phyloP scores from a whole-genome alignment of 257 asterid genomes.

The Marsdenia floribunda region DNA sequence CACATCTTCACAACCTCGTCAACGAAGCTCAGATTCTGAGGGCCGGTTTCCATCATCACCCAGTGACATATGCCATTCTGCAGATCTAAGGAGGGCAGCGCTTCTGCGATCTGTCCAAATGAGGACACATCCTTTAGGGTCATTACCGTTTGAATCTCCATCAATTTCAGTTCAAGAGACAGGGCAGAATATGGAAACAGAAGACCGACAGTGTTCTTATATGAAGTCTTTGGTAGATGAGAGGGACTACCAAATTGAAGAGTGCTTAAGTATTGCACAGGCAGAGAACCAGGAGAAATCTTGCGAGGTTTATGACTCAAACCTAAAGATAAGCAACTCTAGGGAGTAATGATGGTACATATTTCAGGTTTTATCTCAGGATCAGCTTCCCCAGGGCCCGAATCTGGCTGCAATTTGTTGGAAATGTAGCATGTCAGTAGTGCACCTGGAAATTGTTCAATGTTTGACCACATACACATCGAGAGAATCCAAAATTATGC shows the following conservation, averaged over 20 bases:
- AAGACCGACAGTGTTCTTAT: conserved; percentile 53
- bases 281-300: conserved; percentile 39
- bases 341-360: not conserved
- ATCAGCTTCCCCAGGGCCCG: not conserved
- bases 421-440: not conserved
- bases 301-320: conserved; percentile 30
- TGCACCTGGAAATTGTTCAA: not conserved
- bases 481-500: not conserved
- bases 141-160: conserved; percentile 42
- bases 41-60: conserved; percentile 96
- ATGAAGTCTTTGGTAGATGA: conserved; percentile 53
- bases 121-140: conserved; percentile 67
- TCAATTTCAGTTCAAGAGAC: conserved; percentile 48
- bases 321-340: conserved; percentile 35
- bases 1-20: conserved; percentile 59
- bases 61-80: conserved; percentile 96
- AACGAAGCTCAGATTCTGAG: conserved; percentile 84
- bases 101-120: conserved; percentile 88
- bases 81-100: conserved; percentile 86
- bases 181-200: conserved; percentile 47
- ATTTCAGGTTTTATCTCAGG: not conserved
- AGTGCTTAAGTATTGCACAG: conserved; percentile 33
- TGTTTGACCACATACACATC: not conserved
- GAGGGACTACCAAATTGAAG: conserved; percentile 44
- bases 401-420: not conserved